Conservation (phyloP, 148 eudicot genomes). For the Chenopodium berlandieri region DNA sequence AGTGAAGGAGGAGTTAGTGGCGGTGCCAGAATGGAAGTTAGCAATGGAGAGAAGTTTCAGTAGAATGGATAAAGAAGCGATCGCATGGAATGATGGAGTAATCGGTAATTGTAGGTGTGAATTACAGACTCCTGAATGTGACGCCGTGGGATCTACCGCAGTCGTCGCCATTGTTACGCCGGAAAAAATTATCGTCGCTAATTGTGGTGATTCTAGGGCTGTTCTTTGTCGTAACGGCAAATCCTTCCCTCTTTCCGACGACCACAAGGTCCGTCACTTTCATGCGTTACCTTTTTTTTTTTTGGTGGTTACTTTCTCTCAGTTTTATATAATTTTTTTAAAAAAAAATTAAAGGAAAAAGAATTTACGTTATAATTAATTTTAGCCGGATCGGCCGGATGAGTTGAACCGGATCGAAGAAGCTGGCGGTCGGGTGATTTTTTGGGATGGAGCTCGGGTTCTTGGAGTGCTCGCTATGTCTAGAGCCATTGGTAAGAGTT, state of each 20-base stretch:
- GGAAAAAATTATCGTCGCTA: constrained; percentile 55
- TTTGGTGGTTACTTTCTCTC: neutral
- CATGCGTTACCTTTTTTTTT: neutral
- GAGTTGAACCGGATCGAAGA: constrained; percentile 69
- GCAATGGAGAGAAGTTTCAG: constrained; percentile 68
- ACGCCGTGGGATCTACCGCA: constrained; percentile 84
- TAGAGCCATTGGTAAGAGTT: constrained; percentile 74
- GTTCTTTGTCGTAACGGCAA: constrained; percentile 58
- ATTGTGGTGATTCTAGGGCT: constrained; percentile 80
- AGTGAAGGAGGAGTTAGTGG: constrained; percentile 22
- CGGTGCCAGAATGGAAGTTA: constrained; percentile 35
- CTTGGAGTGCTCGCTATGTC: constrained; percentile 87
- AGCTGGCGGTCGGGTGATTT: constrained; percentile 75
- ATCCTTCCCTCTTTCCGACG: constrained; percentile 55
- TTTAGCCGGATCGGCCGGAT: constrained; percentile 75
- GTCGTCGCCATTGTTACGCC: constrained; percentile 63
- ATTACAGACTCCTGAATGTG: constrained; percentile 63
- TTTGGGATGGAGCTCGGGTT: constrained; percentile 73
- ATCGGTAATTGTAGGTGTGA: constrained; percentile 62
- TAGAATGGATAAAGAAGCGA: constrained; percentile 68
- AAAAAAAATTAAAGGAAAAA: neutral
- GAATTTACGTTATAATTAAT: neutral
- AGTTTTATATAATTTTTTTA: no score
- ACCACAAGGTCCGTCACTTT: constrained; percentile 51
- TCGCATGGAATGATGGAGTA: constrained; percentile 27